These are phyloP conservation scores for Phallus indusiatus DNA, from an alignment of 768 basidiomycete species.

Conservation along the genomic window DNA sequence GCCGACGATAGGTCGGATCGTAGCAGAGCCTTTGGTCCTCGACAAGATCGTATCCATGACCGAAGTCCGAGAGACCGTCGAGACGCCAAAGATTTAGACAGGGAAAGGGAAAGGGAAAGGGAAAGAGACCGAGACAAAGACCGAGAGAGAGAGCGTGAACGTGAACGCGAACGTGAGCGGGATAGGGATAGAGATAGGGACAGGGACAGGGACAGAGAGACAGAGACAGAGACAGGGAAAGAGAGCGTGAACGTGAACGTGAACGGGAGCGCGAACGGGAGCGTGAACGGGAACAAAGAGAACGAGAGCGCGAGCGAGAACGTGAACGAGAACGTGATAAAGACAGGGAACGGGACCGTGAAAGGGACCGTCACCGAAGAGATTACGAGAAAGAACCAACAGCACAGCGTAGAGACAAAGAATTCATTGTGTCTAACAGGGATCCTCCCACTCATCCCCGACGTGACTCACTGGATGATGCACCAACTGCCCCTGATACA, in stretches of 20 bases:
- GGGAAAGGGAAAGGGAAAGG: slow-evolving; percentile 38
- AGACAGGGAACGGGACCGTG: slow-evolving; percentile 17
- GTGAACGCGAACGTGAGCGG: slow-evolving; percentile 16
- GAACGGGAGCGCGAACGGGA: slow-evolving; percentile 22
- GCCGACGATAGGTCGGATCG: slow-evolving; percentile 36
- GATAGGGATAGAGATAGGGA: slow-evolving; percentile 16
- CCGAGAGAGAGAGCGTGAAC: slow-evolving; percentile 17
- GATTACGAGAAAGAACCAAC: slow-evolving; percentile 19
- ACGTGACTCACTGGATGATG: slow-evolving; percentile 35
- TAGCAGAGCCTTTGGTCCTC: slow-evolving; percentile 10
- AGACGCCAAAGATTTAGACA: slow-evolving; percentile 27
- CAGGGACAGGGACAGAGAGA: slow-evolving; percentile 17
- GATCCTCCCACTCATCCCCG: slow-evolving; percentile 23
- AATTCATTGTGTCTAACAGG: slow-evolving; percentile 27
- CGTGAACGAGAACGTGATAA: slow-evolving; percentile 17
- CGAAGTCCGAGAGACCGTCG: slow-evolving; percentile 38
- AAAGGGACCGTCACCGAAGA: slow-evolving; percentile 10
- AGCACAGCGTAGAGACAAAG: slow-evolving; percentile 53
- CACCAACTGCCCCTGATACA: slow-evolving; percentile 52
- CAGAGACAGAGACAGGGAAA: background rate
- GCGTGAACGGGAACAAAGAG: slow-evolving; percentile 3
- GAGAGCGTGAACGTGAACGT: slow-evolving; percentile 35
- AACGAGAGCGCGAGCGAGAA: slow-evolving; percentile 34
- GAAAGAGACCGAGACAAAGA: slow-evolving; percentile 28
- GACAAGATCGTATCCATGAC: slow-evolving; percentile 21